phyloP scores from a whole-genome alignment of 768 basidiomycete genomes.

The Leccinum longicurvipes region DNA sequence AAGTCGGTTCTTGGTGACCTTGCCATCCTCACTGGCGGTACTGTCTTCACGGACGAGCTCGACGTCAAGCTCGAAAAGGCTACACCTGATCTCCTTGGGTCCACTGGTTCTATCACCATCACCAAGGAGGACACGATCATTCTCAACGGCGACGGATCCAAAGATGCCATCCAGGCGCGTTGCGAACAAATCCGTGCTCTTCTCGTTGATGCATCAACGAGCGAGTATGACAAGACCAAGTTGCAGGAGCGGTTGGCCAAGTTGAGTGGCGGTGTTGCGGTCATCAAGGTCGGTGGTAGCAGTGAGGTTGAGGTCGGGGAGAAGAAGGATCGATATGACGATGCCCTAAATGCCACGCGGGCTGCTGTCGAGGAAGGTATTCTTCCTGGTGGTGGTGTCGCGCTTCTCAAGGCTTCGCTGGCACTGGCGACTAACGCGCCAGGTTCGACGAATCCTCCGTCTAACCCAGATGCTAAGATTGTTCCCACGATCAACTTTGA shows the following conservation, averaged over 20 bases:
- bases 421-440: conserved; percentile 58
- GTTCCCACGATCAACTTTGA: conserved; percentile 91
- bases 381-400: conserved; percentile 93
- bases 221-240: conserved; percentile 92
- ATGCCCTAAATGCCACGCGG: conserved; percentile 95
- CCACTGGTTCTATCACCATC: conserved; percentile 87
- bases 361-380: conserved; percentile 99
- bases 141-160: conserved; percentile 90
- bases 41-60: conserved; percentile 94
- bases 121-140: conserved; percentile 98
- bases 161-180: conserved; percentile 85
- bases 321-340: conserved; percentile 99
- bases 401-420: conserved; percentile 81
- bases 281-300: conserved; percentile 95
- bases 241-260: conserved; percentile 97
- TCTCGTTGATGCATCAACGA: conserved; percentile 77
- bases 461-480: conserved; percentile 56
- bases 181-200: conserved; percentile 94
- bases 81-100: conserved; percentile 84
- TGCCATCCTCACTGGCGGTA: conserved; percentile 95
- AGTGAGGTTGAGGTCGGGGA: conserved; percentile 96
- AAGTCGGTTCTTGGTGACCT: conserved; percentile 97
- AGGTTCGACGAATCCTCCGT: conserved; percentile 42
- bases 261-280: conserved; percentile 92
- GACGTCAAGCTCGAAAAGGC: conserved; percentile 96